phyloP scores from a whole-genome alignment of 2,329 filamentous ascomycete genomes.

The Colletotrichum sp. region DNA sequence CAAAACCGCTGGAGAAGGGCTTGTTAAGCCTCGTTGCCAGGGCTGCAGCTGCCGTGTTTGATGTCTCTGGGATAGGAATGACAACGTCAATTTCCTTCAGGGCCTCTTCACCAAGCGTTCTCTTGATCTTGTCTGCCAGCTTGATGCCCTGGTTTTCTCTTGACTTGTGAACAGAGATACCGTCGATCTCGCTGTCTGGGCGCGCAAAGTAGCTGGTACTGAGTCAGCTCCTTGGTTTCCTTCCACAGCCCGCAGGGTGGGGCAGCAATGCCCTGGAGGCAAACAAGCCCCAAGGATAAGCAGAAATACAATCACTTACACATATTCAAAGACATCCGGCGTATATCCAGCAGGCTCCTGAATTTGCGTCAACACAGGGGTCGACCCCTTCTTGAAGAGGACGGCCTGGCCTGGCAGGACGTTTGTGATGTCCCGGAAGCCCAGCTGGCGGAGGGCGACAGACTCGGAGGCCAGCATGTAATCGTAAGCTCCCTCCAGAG shows the following conservation, averaged over 20 bases:
- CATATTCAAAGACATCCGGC: constrained; percentile 78
- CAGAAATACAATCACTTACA: neutral
- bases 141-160: constrained; percentile 87
- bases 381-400: constrained; percentile 79
- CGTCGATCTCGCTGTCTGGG: constrained; percentile 83
- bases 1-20: constrained; percentile 80
- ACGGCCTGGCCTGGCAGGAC: constrained; percentile 86
- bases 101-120: constrained; percentile 70
- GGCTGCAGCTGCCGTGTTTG: constrained; percentile 78
- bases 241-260: neutral
- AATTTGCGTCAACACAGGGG: constrained; percentile 79
- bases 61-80: constrained; percentile 78
- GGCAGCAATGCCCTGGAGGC: neutral
- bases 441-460: constrained; percentile 81
- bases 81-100: constrained; percentile 82
- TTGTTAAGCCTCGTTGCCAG: constrained; percentile 79
- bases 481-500: constrained; percentile 68
- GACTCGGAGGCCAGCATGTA: constrained; percentile 94
- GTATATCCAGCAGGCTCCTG: constrained; percentile 72
- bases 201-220: constrained; percentile 82
- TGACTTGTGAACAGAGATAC: constrained; percentile 84
- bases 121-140: constrained; percentile 75
- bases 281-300: neutral
- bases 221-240: neutral
- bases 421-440: constrained; percentile 77